These are phyloP conservation scores for Cystoderma amianthinum DNA, from an alignment of 768 basidiomycete genomes.

Conservation along the genomic window DNA sequence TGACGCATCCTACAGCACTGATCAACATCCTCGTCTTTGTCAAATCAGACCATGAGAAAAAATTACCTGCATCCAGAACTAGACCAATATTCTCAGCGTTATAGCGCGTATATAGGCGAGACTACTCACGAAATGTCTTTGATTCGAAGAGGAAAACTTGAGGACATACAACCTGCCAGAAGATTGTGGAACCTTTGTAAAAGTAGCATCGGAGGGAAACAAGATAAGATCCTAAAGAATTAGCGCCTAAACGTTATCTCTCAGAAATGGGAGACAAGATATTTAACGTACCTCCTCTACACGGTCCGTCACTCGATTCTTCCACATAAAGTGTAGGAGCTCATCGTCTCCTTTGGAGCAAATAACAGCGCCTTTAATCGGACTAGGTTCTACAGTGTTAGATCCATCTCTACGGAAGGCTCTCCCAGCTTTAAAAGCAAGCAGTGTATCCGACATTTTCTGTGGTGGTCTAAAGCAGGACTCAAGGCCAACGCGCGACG, in stretches of 20 bases:
- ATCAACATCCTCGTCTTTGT: neutral
- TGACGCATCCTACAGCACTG: constrained; percentile 54
- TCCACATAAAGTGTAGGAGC: constrained; percentile 76
- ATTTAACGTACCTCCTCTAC: constrained; percentile 52
- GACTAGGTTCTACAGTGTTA: constrained; percentile 59
- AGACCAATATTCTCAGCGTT: too few species aligned
- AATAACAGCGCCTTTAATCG: constrained; percentile 69
- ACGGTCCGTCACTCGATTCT: constrained; percentile 54
- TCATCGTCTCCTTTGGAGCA: constrained; percentile 69
- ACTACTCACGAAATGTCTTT: constrained; percentile 78
- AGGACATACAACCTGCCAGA: constrained; percentile 76
- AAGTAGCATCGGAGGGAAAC: constrained; percentile 81
- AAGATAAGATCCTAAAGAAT: constrained; percentile 72
- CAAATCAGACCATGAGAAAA: neutral
- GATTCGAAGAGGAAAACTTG: constrained; percentile 86
- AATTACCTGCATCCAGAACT: constrained; percentile 87
- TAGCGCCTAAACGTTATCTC: constrained; percentile 1
- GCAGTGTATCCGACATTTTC: constrained; percentile 32
- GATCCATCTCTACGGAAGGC: constrained; percentile 61
- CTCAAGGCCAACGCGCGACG: constrained; percentile 20
- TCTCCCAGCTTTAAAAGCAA: constrained; percentile 69
- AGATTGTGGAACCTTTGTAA: constrained; percentile 67
- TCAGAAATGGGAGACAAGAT: neutral
- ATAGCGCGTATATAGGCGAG: constrained; percentile 2
- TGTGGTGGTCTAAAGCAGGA: neutral